phyloP scores from a whole-genome alignment of 2,329 filamentous ascomycete species.

The Fusarium chlamydosporum region DNA sequence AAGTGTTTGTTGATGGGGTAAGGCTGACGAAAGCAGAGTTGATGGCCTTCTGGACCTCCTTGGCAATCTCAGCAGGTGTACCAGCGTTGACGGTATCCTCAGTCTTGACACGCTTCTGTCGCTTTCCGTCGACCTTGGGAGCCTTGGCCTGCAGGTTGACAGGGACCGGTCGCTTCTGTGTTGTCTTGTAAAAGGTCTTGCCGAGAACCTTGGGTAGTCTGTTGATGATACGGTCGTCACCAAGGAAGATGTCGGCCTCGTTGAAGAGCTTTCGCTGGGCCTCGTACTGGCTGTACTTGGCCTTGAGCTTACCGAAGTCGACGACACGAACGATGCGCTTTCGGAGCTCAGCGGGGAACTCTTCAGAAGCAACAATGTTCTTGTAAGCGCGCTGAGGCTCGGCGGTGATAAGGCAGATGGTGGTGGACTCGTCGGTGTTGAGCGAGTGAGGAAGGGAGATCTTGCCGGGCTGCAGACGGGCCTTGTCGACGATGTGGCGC shows the following conservation, averaged over 20 bases:
- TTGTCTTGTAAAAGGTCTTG: slow-evolving; percentile 91
- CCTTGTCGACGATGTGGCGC: slow-evolving; percentile 78
- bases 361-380: slow-evolving; percentile 81
- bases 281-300: slow-evolving; percentile 92
- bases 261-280: slow-evolving; percentile 83
- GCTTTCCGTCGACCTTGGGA: slow-evolving; percentile 72
- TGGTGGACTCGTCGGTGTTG: slow-evolving; percentile 70
- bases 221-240: slow-evolving; percentile 86
- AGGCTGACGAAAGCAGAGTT: slow-evolving; percentile 84
- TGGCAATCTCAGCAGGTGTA: slow-evolving; percentile 76
- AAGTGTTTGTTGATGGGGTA: slow-evolving; percentile 81
- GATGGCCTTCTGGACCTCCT: slow-evolving; percentile 85
- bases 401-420: slow-evolving; percentile 89
- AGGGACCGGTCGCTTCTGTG: slow-evolving; percentile 87
- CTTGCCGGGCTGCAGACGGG: slow-evolving; percentile 85
- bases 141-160: slow-evolving; percentile 76
- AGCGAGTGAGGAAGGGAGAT: slow-evolving; percentile 83
- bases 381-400: slow-evolving; percentile 89
- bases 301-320: slow-evolving; percentile 81
- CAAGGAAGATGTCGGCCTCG: slow-evolving; percentile 94
- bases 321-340: slow-evolving; percentile 82
- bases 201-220: slow-evolving; percentile 83
- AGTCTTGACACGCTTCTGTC: slow-evolving; percentile 66
- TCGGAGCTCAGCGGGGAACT: slow-evolving; percentile 76
- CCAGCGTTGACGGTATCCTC: slow-evolving; percentile 61